Evolutionary conservation across 768 basidiomycete species (phyloP).

Genomic region (Leccinum disarticulatum): DNA sequence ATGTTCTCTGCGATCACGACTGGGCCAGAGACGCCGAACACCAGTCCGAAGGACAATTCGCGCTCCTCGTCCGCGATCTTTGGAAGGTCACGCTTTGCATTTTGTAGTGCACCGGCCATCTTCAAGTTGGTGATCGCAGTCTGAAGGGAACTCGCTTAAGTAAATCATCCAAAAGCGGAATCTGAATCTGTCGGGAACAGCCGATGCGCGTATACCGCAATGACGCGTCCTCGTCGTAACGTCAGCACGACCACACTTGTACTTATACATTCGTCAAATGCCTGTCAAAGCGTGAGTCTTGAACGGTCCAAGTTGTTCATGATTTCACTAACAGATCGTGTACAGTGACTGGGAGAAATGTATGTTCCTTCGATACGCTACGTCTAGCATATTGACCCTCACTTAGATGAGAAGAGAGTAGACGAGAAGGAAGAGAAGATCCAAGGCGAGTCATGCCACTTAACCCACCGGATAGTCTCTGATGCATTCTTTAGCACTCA

Average conservation of each 20-base stretch:
- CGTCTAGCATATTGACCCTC: conserved; percentile 9
- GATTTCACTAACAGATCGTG: conserved; percentile 11
- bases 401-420: conserved; percentile 75
- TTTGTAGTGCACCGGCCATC: conserved; percentile 93
- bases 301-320: background rate
- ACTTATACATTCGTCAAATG: conserved; percentile 49
- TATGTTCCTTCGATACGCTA: conserved; percentile 37
- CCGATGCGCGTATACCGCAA: conserved; percentile 29
- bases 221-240: conserved; percentile 37
- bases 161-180: conserved; percentile 30
- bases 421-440: conserved; percentile 95
- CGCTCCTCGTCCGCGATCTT: conserved; percentile 90
- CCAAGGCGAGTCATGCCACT: conserved; percentile 53
- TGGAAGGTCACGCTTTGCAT: conserved; percentile 83
- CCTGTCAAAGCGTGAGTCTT: conserved; percentile 88
- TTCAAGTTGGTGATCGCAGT: conserved; percentile 17
- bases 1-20: conserved; percentile 97
- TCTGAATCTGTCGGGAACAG: conserved; percentile 23
- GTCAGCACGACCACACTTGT: conserved; percentile 12
- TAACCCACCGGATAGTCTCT: conserved; percentile 1
- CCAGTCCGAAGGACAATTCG: conserved; percentile 84
- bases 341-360: conserved; percentile 98
- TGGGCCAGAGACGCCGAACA: conserved; percentile 95
- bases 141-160: background rate
- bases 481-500: conserved; percentile 61